Conservation (phyloP, 352 stramenopile species). For the Phytophthora nicotianae region DNA sequence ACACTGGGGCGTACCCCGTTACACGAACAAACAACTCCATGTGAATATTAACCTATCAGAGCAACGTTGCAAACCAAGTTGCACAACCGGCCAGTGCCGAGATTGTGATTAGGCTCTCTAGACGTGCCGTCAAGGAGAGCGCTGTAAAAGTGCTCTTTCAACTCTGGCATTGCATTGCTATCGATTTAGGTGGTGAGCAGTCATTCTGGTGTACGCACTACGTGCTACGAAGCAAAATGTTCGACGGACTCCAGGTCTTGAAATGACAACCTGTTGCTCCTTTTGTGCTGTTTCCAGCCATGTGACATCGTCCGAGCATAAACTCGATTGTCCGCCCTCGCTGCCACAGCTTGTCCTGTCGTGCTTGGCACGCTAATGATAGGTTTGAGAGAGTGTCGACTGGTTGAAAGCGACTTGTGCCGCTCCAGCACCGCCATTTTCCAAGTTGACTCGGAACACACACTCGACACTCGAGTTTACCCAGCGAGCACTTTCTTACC, state of each 20-base stretch:
- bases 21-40: too few relatives aligned
- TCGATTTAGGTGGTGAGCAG: too few relatives aligned
- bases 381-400: conserved; percentile 21
- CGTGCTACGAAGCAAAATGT: too few relatives aligned
- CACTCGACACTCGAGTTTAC: conserved; percentile 20
- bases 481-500: conserved; percentile 1
- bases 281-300: conserved; percentile 4
- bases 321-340: conserved; percentile 15
- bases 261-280: not conserved
- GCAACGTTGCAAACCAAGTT: too few relatives aligned
- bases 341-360: conserved; percentile 22
- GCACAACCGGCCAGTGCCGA: too few relatives aligned
- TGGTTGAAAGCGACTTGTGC: conserved; percentile 14
- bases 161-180: too few relatives aligned
- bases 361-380: conserved; percentile 26
- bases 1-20: too few relatives aligned
- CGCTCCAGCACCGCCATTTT: conserved; percentile 19
- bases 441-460: conserved; percentile 7
- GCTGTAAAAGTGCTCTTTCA: not conserved
- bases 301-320: conserved; percentile 18
- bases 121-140: not conserved
- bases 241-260: too few relatives aligned
- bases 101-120: not conserved
- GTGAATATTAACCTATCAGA: too few relatives aligned
- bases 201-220: too few relatives aligned